A percentile compares a stretch with the other conserved stretches of the same genome.
Evolutionary conservation across 192 early-diverging fungal species (phyloP).

Genomic region (Lunasporangiospora selenospora): DNA sequence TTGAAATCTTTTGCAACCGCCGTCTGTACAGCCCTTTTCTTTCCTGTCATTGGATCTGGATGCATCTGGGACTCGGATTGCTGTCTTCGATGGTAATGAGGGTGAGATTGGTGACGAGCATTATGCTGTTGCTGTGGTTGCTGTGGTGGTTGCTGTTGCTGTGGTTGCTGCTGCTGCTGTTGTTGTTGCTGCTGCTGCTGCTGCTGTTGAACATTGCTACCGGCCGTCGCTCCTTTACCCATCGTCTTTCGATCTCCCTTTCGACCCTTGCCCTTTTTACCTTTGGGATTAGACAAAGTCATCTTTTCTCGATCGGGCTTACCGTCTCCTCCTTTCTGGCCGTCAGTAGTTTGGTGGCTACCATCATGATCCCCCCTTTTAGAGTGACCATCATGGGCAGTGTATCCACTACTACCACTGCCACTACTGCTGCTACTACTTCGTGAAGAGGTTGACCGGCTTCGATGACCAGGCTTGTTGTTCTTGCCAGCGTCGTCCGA

Average conservation of each 20-base stretch:
- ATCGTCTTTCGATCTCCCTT: not conserved
- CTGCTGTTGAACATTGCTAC: slow-evolving; percentile 9
- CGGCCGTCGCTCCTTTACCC: not conserved
- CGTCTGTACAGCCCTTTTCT: not conserved
- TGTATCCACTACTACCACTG: not conserved
- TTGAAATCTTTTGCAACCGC: not conserved
- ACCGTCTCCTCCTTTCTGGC: not conserved
- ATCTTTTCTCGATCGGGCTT: not conserved
- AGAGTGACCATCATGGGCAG: not conserved
- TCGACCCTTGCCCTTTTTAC: not conserved
- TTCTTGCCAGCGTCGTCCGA: slow-evolving; percentile 1
- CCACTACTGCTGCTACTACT: slow-evolving; percentile 15
- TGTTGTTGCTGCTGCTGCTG: not conserved
- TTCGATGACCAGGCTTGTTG: not conserved
- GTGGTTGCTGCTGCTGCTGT: not conserved
- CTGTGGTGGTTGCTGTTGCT: not conserved
- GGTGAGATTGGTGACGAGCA: not conserved
- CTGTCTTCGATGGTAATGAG: not conserved
- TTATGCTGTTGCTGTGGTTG: not conserved
- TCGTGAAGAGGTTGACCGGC: no score
- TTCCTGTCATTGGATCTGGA: not conserved
- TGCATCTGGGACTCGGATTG: no score
- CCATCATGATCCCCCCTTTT: not conserved
- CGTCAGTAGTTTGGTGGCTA: not conserved
- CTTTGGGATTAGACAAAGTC: not conserved